Base-by-base conservation (phyloP, 352 stramenopile species). In the Thraustochytrium striatum region DNA sequence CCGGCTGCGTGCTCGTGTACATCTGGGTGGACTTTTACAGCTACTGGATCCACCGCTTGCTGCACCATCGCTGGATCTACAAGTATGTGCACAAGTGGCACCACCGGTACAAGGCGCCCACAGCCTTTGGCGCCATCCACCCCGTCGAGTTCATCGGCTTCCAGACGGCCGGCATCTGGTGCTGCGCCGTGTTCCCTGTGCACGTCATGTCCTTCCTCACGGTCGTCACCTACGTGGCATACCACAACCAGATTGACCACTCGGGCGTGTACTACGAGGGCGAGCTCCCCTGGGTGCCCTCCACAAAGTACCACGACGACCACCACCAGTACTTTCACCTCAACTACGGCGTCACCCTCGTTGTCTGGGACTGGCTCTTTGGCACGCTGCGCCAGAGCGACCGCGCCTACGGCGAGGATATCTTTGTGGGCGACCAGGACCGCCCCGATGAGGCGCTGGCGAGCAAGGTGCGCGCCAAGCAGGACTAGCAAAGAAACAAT, bases 71-170 rank as follows among this genome's bases (percentile, higher is more conserved):
- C 58, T 38, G 13, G 3, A 55, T 84, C 21, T 83, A 83, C 75
- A 59, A 69, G 55, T 83, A 73, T n/a, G 52, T 83, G 50, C 79
- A 83, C 75, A 82, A 82, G 72, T 62, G 13, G 59, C 79, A 83
- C 41, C 79, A 83, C 47, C 11, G 19, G 38, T 83, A 78, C 79
- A 68, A 80, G 35, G 8, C 62, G 33, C 57, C 72, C 19, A 53
- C 52, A 3, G 79, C 62, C 16, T 65, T 61, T 38, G 72, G 44
- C 21, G 59, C 62, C 1, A 47, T 61, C 11, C 72, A 82, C 52
- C 59, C 62, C 9, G 2, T 83, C 13, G 79, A 83, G 72, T 50
- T 65, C 73, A 70, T 61, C 19, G 9, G n/a, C 39, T 82, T 33
- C 38, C 55, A 65, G 47, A 65, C 35, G 47, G 73, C 28, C 32